Base-by-base conservation (phyloP, 2,329 filamentous ascomycete genomes). In the Ustulina deusta region DNA sequence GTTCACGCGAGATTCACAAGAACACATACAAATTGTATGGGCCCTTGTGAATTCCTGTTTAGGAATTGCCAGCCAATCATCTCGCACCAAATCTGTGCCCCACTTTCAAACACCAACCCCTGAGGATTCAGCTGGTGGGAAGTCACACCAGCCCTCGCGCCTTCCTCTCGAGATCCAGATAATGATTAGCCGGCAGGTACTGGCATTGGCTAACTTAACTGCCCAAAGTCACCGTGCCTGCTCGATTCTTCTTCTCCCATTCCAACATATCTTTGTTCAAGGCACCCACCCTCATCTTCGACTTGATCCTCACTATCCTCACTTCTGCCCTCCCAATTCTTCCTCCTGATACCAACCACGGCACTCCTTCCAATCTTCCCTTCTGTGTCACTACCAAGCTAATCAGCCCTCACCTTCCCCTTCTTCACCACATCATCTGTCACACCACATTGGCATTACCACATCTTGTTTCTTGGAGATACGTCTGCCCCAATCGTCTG, bases 131-230 rank as follows among this genome's bases (percentile, higher is more conserved):
- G 40, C n/a, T 68, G 58, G 17, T 10, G 52, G 57, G 56, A 27
- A 52, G 46, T 61, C 59, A 46, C 65, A 40, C 59, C 61, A 20
- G 40, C 25, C 48, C 44, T 62, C 62, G 25, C 55, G 27, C 57
- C 20, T 25, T 34, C 42, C 63, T 51, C 75, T 74, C 74, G 22
- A 32, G 52, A 73, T 69, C 70, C 69, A 72, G 76, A 75, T 78
- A 68, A 61, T 57, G 49, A 10, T 36, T 73, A 65, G 70, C 71
- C 61, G 64, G 65, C 29, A 58, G 11, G 15, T 46, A 46, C 55
- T n/a, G 46, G 56, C 20, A 49, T 40, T 55, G n/a, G 32, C 71
- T 70, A 73, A 74, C 66, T 25, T 32, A 51, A 25, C 15, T 32
- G 15, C 46, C 60, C 61, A 51, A 60, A 59, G n/a, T 51, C 40